Evolutionary conservation across 2,329 filamentous ascomycete genomes (phyloP).

Genomic region (Simplicillium sp.): DNA sequence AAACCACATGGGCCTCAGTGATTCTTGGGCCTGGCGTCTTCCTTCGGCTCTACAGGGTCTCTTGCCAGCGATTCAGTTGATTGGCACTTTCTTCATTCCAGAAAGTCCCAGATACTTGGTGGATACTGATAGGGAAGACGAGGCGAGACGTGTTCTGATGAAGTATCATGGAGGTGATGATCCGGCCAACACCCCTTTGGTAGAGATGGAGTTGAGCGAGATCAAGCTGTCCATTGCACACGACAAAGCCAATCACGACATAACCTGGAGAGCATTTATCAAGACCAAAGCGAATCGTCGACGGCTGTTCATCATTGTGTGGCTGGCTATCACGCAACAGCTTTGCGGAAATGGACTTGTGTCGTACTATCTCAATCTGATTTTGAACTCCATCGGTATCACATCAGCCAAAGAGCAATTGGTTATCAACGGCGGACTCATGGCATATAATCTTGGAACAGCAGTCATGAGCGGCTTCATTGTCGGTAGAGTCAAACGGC

Average conservation of each 20-base stretch:
- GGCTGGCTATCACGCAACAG: slow-evolving; percentile 19
- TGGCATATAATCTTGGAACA: slow-evolving; percentile 17
- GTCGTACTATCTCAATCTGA: slow-evolving; percentile 23
- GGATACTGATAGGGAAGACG: slow-evolving; percentile 35
- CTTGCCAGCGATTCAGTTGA: slow-evolving; percentile 28
- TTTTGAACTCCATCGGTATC: slow-evolving; percentile 22
- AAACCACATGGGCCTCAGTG: slow-evolving; percentile 8
- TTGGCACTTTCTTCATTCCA: slow-evolving; percentile 26
- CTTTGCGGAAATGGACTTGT: slow-evolving; percentile 16
- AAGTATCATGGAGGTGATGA: slow-evolving; percentile 25
- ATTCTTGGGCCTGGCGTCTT: slow-evolving; percentile 22
- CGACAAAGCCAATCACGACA: background rate
- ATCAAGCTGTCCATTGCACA: slow-evolving; percentile 16
- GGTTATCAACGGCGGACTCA: slow-evolving; percentile 21
- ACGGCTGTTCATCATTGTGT: slow-evolving; percentile 23
- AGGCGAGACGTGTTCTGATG: slow-evolving; percentile 37
- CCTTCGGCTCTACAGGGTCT: slow-evolving; percentile 17
- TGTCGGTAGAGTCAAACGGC: slow-evolving; percentile 26
- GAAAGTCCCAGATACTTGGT: slow-evolving; percentile 42
- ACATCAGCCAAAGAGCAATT: slow-evolving; percentile 22
- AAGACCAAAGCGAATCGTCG: slow-evolving; percentile 17
- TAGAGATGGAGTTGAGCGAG: slow-evolving; percentile 10
- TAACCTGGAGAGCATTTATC: background rate
- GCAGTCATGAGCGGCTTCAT: slow-evolving; percentile 23
- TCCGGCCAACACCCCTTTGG: too few relatives aligned